Percentiles rank a stretch among this genome's conserved stretches.
phyloP scores from a whole-genome alignment of 2,329 filamentous ascomycete species.

The Sporothrix pseudoabietina region DNA sequence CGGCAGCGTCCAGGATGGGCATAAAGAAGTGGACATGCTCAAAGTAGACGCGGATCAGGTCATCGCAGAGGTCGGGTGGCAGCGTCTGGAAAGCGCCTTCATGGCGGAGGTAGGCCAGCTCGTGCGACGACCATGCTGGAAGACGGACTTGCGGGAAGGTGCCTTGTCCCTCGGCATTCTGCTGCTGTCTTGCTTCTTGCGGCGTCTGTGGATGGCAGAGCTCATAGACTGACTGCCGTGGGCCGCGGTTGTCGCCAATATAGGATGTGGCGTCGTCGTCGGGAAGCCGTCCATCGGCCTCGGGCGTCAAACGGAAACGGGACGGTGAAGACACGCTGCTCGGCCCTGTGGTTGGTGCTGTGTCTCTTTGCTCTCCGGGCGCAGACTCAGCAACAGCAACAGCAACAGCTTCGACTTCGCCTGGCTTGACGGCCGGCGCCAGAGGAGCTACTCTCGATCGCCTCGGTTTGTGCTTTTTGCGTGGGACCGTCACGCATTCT shows the following conservation, averaged over 20 bases:
- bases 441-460: neutral
- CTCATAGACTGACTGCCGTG: constrained; percentile 14
- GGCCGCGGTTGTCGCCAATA: constrained; percentile 21
- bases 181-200: neutral
- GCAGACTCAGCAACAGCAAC: neutral
- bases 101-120: constrained; percentile 5
- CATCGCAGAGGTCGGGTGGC: neutral
- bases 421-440: neutral
- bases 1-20: constrained; percentile 35
- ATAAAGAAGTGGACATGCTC: constrained; percentile 38
- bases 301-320: constrained; percentile 2
- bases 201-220: constrained; percentile 17
- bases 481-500: constrained; percentile 9
- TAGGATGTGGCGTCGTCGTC: constrained; percentile 13
- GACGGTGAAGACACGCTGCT: neutral
- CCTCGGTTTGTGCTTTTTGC: constrained; percentile 25
- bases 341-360: neutral
- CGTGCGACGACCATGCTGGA: neutral
- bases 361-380: too few relatives aligned
- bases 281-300: constrained; percentile 5
- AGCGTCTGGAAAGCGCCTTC: constrained; percentile 11
- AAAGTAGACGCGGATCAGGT: constrained; percentile 36
- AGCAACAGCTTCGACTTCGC: neutral
- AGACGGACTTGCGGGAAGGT: neutral
- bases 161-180: neutral